These are phyloP conservation scores for Volvox africanus DNA, from an alignment of 139 green algal genomes.

Conservation along the genomic window DNA sequence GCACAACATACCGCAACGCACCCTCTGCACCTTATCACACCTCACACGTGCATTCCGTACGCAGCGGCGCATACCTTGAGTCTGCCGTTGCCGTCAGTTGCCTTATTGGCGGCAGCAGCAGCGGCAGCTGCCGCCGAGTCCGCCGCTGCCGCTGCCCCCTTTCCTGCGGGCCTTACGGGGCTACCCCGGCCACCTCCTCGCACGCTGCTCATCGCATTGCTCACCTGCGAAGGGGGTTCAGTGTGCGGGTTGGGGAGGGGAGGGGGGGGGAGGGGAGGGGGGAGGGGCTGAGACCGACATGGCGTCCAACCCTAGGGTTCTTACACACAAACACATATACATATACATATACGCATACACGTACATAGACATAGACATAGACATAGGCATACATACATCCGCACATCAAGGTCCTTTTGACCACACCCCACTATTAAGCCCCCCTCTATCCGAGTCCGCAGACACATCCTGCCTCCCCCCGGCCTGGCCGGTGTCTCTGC, in stretches of 20 bases:
- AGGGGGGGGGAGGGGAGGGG: neutral
- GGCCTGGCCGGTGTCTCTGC: too few species aligned
- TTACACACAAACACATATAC: too few species aligned
- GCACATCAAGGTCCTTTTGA: too few species aligned
- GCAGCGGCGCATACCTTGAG: conserved; percentile 9
- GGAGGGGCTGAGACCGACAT: neutral
- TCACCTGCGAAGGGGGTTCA: neutral
- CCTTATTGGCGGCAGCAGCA: conserved; percentile 1
- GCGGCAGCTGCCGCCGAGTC: neutral
- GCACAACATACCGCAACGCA: too few species aligned
- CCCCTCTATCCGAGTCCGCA: too few species aligned
- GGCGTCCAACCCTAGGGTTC: too few species aligned
- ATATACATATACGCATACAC: neutral
- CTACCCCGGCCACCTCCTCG: neutral
- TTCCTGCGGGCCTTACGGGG: too few species aligned
- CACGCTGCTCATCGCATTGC: neutral
- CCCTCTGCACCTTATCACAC: neutral
- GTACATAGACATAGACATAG: neutral
- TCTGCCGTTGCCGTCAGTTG: neutral
- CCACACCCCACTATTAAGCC: too few species aligned
- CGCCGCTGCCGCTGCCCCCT: neutral
- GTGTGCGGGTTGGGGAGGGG: neutral
- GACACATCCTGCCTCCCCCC: too few species aligned
- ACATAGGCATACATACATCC: neutral
- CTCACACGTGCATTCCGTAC: neutral